Percentiles rank a stretch among this genome's conserved stretches.
Evolutionary conservation across 2,329 filamentous ascomycete species (phyloP).

Genomic region (Clarireedia homoeocarpa): DNA sequence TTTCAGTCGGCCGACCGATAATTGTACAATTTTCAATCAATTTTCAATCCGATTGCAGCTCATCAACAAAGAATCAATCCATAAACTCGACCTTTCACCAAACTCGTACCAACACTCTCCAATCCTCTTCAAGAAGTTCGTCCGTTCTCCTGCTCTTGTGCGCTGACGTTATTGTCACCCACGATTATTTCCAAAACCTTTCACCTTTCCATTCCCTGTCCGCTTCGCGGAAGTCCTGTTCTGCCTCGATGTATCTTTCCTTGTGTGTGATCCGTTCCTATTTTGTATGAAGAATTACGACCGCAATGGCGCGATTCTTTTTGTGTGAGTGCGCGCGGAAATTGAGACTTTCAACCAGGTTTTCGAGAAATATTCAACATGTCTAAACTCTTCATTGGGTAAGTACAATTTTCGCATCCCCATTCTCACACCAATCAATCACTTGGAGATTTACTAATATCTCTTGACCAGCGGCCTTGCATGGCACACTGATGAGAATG

Average conservation of each 20-base stretch:
- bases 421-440: not conserved
- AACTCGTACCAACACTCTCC: constrained; percentile 15
- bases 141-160: constrained; percentile 29
- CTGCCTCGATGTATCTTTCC: constrained; percentile 31
- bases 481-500: constrained; percentile 92
- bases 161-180: constrained; percentile 25
- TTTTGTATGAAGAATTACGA: constrained; percentile 26
- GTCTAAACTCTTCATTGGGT: constrained; percentile 96
- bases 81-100: not conserved
- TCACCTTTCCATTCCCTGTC: constrained; percentile 25
- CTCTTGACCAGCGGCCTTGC: constrained; percentile 70
- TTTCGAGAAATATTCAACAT: constrained; percentile 43
- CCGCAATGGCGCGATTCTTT: constrained; percentile 24
- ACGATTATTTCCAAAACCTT: constrained; percentile 13
- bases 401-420: constrained; percentile 33
- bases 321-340: constrained; percentile 30
- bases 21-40: not conserved
- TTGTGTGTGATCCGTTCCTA: constrained; percentile 28
- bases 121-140: constrained; percentile 28
- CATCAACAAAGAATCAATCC: constrained; percentile 7
- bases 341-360: constrained; percentile 33
- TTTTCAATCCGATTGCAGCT: not conserved
- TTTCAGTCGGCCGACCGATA: constrained; percentile 26
- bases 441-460: constrained; percentile 3
- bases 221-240: constrained; percentile 28